Evolutionary conservation across 768 basidiomycete species (phyloP), one percentile per base, ranked within the genome.

Genomic region (Lyophyllum semitale): DNA sequence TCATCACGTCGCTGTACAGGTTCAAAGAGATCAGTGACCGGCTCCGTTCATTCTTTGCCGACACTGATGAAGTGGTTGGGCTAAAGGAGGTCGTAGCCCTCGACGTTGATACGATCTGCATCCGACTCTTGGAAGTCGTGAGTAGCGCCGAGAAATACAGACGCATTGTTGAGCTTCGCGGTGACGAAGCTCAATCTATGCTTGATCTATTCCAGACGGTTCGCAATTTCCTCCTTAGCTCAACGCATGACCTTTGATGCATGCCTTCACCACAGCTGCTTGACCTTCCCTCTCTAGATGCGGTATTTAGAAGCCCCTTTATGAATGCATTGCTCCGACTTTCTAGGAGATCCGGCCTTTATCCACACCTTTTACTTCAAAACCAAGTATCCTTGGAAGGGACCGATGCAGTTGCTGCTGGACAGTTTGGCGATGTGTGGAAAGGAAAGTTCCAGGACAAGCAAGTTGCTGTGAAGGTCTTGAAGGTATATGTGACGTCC

Each of bases 381-480:
- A n/a, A 35, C 17, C 53, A 54, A 15, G 58, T 62, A 1, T 13
- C 7, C 8, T 22, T 59, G 12, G 53, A 54, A 40, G 61, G 59
- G 4, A 23, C 23, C 1, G 52, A 60, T 27, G 61, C 70, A 1
- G 50, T 61, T 12, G 57, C 64, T 17, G 54, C 58, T 40, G 71
- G 73, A 29, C 66, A 65, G 1, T 74, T 63, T 46, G 71, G 72
- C 11, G 58, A 62, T 25, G 68, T 73, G 48, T 71, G 63, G 47
- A 63, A 64, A 26, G 71, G 71, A 13, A 51, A 38, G 25, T 55
- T 66, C 20, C 63, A 53, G 2, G 67, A 60, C 18, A 68, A 59
- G 48, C 48, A 57, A 20, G 70, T 74, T 12, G 71, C 70, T 3
- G 47, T 74, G 47, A 73, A 73, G 48, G 64, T 66, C 17, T 32